phyloP scores from a whole-genome alignment of 768 basidiomycete species.

The Filobasidium floriforme region DNA sequence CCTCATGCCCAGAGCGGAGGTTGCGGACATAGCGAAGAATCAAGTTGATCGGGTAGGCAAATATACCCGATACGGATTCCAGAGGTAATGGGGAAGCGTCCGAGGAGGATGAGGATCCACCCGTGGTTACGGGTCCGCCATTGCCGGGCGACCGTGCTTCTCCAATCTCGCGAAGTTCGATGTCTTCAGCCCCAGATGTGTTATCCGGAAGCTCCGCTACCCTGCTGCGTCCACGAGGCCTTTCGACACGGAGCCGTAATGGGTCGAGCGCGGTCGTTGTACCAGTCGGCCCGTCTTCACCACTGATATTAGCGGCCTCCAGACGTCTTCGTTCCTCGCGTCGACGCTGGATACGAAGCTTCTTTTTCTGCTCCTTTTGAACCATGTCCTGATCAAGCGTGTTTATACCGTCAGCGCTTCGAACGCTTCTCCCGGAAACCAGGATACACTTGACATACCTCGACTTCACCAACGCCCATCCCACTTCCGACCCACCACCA shows the following conservation, averaged over 20 bases:
- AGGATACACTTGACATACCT: conserved; percentile 39
- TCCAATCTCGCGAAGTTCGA: conserved; percentile 16
- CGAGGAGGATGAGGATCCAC: conserved; percentile 29
- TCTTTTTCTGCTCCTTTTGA: conserved; percentile 22
- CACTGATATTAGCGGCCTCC: conserved; percentile 15
- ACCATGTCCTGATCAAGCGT: conserved; percentile 21
- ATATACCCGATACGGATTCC: conserved; percentile 28
- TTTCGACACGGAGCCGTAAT: not conserved
- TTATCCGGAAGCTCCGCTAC: not conserved
- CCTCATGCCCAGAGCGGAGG: conserved; percentile 38
- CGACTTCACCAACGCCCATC: conserved; percentile 66
- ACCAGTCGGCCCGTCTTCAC: not conserved
- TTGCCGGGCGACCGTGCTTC: conserved; percentile 23
- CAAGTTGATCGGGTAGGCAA: conserved; percentile 37
- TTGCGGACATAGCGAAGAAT: conserved; percentile 35
- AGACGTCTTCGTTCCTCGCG: conserved; percentile 30
- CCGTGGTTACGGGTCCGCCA: conserved; percentile 5
- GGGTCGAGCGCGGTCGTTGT: not conserved
- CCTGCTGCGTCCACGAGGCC: not conserved
- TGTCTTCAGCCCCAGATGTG: conserved; percentile 3
- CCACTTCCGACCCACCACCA: conserved; percentile 96
- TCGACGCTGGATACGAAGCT: conserved; percentile 1
- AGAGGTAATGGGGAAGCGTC: conserved; percentile 37
- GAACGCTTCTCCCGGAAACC: not conserved
- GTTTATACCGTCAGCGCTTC: not conserved